Percentiles rank a stretch among this genome's conserved stretches.
Conservation (phyloP, 1,139 yeast species). For the Eremothecium cymbalariae region DNA sequence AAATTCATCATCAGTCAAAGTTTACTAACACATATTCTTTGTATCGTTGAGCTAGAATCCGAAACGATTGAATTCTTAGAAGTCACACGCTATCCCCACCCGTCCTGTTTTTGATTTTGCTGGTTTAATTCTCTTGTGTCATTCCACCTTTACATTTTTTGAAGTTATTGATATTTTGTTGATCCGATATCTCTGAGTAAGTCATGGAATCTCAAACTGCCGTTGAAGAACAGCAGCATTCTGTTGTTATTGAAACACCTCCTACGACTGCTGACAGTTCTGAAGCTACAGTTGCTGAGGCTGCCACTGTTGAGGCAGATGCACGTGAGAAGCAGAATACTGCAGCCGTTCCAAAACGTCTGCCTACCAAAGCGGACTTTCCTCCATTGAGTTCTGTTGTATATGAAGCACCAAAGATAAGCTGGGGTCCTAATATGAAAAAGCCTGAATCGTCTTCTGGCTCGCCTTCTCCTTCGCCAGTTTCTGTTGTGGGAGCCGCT, state of each 20-base stretch:
- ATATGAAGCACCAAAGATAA: constrained; percentile 31
- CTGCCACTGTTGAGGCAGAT: constrained; percentile 5
- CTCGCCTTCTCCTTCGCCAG: constrained; percentile 25
- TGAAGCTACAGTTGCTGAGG: constrained; percentile 3
- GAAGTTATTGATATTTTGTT: constrained; percentile 4
- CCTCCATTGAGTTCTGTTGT: constrained; percentile 59
- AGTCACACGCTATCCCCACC: too few relatives aligned
- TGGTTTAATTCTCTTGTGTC: not conserved
- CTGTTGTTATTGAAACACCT: constrained; percentile 15
- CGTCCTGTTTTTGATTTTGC: too few relatives aligned
- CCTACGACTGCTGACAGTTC: constrained; percentile 17
- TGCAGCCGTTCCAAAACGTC: constrained; percentile 23
- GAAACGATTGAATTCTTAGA: too few relatives aligned
- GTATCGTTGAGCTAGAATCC: too few relatives aligned
- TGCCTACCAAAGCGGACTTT: constrained; percentile 48
- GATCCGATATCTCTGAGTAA: constrained; percentile 41
- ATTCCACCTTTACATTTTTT: not conserved
- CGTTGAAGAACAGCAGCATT: constrained; percentile 46
- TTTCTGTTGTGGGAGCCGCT: constrained; percentile 18
- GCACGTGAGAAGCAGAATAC: constrained; percentile 11
- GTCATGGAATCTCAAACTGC: constrained; percentile 78
- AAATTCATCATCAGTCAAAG: too few relatives aligned
- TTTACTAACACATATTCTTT: too few relatives aligned
- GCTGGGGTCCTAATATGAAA: constrained; percentile 42
- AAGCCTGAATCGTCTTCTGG: constrained; percentile 32